Conservation (phyloP, 176 grass and related monocot genomes). For the Otatea glauca region DNA sequence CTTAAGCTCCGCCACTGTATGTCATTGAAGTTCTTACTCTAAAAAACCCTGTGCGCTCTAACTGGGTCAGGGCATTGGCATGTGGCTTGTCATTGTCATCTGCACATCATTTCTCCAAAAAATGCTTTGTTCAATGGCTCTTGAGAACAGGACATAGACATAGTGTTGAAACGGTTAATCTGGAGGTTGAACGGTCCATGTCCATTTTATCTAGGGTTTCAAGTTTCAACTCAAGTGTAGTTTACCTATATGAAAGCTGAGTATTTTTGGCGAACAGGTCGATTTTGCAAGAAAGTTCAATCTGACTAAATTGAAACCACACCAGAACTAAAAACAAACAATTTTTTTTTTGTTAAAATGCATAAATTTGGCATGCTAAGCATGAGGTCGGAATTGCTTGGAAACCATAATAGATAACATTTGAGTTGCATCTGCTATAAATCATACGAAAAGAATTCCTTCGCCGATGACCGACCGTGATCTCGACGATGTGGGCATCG, state of each 20-base stretch:
- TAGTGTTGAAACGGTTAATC: background rate
- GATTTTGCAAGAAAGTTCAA: background rate
- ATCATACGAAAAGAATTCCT: slow-evolving; percentile 9
- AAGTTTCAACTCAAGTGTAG: background rate
- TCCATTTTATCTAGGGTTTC: background rate
- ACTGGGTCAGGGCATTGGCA: too few species aligned
- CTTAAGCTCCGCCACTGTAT: too few species aligned
- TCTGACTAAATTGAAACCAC: background rate
- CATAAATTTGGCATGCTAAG: background rate
- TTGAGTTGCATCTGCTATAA: background rate
- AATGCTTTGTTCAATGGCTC: background rate
- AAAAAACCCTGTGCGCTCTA: too few species aligned
- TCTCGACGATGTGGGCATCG: slow-evolving; percentile 55
- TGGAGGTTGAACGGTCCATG: background rate
- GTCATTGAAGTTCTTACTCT: too few species aligned
- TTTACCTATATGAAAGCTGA: background rate
- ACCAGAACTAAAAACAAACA: background rate
- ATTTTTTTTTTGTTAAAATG: background rate
- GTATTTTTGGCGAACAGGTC: too few species aligned
- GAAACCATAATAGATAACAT: background rate
- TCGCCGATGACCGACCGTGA: slow-evolving; percentile 40
- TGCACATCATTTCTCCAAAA: background rate
- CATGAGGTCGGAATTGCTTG: background rate
- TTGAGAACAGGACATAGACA: too few species aligned
- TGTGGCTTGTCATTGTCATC: too few species aligned